Percentiles rank a stretch among this genome's conserved stretches.
Conservation (phyloP, 2,329 filamentous ascomycete genomes). For the Fusarium longipes region DNA sequence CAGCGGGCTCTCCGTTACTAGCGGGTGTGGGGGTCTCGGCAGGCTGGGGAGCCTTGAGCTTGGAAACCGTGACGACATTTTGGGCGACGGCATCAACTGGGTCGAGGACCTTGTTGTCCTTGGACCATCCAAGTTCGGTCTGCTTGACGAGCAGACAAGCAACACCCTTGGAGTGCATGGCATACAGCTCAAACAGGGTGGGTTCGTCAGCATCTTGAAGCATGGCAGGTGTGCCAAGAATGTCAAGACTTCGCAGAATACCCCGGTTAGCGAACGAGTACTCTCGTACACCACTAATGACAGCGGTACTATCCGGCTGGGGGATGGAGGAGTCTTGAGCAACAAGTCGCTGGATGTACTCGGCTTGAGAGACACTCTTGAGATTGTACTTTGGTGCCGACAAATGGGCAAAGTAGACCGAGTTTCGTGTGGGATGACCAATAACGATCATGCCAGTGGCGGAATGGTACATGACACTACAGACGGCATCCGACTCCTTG, state of each 20-base stretch:
- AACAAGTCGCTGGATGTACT: conserved; percentile 83
- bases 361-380: conserved; percentile 84
- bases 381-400: conserved; percentile 94
- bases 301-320: conserved; percentile 92
- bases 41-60: conserved; percentile 68
- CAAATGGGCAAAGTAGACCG: conserved; percentile 95
- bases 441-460: conserved; percentile 92
- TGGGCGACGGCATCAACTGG: conserved; percentile 80
- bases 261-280: conserved; percentile 92
- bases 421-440: conserved; percentile 96
- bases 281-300: conserved; percentile 96
- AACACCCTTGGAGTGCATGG: conserved; percentile 98
- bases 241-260: conserved; percentile 87
- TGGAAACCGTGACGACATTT: conserved; percentile 79
- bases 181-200: conserved; percentile 91
- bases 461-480: conserved; percentile 94
- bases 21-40: conserved; percentile 48
- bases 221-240: conserved; percentile 78
- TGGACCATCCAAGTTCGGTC: conserved; percentile 89
- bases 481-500: conserved; percentile 97
- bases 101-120: conserved; percentile 86
- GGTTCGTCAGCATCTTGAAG: conserved; percentile 73
- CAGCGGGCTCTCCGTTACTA: conserved; percentile 53
- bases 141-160: conserved; percentile 88
- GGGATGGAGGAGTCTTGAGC: conserved; percentile 78